Conservation (phyloP, 2,329 filamentous ascomycete species). For the Aspergillus udagawae region DNA sequence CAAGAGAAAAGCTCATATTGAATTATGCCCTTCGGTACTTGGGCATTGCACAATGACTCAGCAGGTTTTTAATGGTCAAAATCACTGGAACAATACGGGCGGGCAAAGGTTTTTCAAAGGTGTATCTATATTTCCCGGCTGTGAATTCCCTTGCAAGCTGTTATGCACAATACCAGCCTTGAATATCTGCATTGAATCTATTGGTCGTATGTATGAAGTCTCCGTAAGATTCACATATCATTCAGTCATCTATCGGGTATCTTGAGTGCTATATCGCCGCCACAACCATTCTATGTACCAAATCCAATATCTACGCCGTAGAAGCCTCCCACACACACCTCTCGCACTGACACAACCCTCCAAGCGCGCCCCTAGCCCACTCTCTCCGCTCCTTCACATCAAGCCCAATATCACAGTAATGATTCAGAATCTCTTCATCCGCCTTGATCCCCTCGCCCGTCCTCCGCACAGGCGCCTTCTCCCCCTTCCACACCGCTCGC, state of each 20-base stretch:
- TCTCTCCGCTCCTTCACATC: slow-evolving; percentile 76
- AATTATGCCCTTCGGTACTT: not conserved
- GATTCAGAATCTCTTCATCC: slow-evolving; percentile 83
- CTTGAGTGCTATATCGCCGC: not conserved
- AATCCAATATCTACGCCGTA: slow-evolving; percentile 2
- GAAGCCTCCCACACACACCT: slow-evolving; percentile 71
- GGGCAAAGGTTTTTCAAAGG: not conserved
- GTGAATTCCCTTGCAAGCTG: not conserved
- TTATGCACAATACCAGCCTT: not conserved
- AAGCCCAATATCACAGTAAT: slow-evolving; percentile 86
- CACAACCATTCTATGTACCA: not conserved
- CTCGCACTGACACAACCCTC: slow-evolving; percentile 81
- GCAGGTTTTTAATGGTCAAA: not conserved
- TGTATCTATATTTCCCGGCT: slow-evolving; percentile 5
- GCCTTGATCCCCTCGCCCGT: slow-evolving; percentile 54
- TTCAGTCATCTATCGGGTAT: slow-evolving; percentile 1
- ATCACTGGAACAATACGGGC: not conserved
- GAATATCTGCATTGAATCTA: not conserved
- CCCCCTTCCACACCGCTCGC: slow-evolving; percentile 34
- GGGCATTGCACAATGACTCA: not conserved
- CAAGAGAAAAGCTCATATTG: not conserved
- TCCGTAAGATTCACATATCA: not conserved
- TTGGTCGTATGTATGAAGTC: not conserved
- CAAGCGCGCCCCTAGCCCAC: slow-evolving; percentile 83
- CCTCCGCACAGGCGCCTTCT: slow-evolving; percentile 37